Conservation (phyloP, 345 rosid species). For the Populus ilicifolia region DNA sequence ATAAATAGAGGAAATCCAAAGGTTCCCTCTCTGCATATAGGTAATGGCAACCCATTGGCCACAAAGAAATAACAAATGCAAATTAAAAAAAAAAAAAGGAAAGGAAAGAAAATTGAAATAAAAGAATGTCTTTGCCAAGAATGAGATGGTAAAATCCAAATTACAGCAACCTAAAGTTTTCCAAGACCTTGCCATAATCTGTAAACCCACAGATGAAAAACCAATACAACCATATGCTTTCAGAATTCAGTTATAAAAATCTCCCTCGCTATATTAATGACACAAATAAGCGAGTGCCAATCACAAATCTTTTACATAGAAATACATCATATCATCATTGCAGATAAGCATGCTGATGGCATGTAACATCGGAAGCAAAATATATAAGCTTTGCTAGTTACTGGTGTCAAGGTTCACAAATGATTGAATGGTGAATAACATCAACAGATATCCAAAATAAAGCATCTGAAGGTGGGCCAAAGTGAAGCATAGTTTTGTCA, state of each 20-base stretch:
- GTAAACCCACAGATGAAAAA: conserved; percentile 4
- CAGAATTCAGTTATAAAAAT: conserved; percentile 15
- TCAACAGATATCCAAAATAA: conserved; percentile 32
- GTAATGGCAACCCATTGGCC: background rate
- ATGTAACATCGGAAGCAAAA: conserved; percentile 1
- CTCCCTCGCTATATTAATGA: conserved; percentile 3
- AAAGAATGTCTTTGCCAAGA: background rate
- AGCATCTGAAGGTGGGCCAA: conserved; percentile 23
- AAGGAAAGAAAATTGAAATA: background rate
- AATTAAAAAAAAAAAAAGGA: background rate
- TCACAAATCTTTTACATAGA: conserved; percentile 18
- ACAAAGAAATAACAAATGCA: background rate
- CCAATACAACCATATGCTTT: conserved; percentile 9
- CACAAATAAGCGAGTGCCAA: conserved; percentile 17
- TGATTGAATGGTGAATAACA: conserved; percentile 27
- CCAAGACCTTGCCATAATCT: background rate
- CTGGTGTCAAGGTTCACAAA: conserved; percentile 26
- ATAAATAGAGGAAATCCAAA: background rate
- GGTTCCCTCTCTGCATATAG: background rate
- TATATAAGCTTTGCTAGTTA: conserved; percentile 11
- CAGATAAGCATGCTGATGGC: conserved; percentile 14
- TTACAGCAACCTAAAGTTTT: conserved; percentile 2
- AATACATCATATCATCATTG: conserved; percentile 12
- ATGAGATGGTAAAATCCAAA: background rate
- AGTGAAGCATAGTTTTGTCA: conserved; percentile 27